Conservation (phyloP, 768 basidiomycete genomes). For the Calocybe indica region DNA sequence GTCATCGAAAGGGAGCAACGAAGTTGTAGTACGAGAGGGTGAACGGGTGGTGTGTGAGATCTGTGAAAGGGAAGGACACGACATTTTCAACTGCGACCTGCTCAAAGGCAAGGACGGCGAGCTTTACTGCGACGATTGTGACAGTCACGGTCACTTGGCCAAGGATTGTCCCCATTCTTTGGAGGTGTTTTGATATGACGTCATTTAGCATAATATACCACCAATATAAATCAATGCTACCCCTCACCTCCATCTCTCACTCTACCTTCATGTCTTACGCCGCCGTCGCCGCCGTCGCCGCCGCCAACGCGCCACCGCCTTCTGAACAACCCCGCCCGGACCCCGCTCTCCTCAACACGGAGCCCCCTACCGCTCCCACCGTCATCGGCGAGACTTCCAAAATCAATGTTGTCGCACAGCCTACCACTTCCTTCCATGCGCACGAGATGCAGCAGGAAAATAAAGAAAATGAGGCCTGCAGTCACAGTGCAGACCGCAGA, state of each 20-base stretch:
- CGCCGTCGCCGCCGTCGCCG: slow-evolving; percentile 47
- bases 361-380: slow-evolving; percentile 28
- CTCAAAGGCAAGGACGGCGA: slow-evolving; percentile 39
- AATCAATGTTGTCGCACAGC: slow-evolving; percentile 43
- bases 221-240: slow-evolving; percentile 5
- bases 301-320: slow-evolving; percentile 46
- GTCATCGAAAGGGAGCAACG: slow-evolving; percentile 40
- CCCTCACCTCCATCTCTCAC: neutral
- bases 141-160: slow-evolving; percentile 69
- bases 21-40: slow-evolving; percentile 20
- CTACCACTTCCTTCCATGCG: slow-evolving; percentile 31
- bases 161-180: slow-evolving; percentile 78
- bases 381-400: slow-evolving; percentile 46
- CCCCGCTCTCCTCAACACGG: slow-evolving; percentile 53
- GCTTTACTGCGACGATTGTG: slow-evolving; percentile 79
- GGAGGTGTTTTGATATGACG: slow-evolving; percentile 66
- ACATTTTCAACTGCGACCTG: slow-evolving; percentile 79
- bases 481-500: neutral
- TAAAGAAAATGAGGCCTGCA: slow-evolving; percentile 3
- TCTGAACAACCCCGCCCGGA: slow-evolving; percentile 59
- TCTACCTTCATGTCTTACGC: slow-evolving; percentile 64
- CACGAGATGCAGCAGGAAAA: slow-evolving; percentile 8
- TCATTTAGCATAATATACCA: slow-evolving; percentile 8
- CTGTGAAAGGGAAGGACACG: slow-evolving; percentile 80
- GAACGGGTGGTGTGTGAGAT: slow-evolving; percentile 70